Base-by-base conservation (phyloP, 2,329 filamentous ascomycete species). In the Leptographium radiaticola region DNA sequence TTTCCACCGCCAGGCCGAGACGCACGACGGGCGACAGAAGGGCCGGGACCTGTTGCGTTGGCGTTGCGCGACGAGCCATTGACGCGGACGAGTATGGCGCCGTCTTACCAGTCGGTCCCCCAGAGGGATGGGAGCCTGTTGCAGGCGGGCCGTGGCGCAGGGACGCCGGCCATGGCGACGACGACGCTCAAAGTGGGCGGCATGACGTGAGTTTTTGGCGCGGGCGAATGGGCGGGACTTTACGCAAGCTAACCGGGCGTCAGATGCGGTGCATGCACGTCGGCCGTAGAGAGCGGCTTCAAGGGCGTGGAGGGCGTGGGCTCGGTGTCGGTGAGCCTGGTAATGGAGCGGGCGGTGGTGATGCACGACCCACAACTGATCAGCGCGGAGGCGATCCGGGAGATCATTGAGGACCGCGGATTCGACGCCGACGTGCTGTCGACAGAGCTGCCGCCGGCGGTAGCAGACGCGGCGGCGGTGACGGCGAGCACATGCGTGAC, bases 261-360 rank as follows among this genome's bases (percentile, higher is more conserved):
- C 33, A 81, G 78, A 59, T 98, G 93, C 71, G 90, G 91, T 65
- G 86, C 91, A 61, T 98, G 93, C 67, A 96, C 91, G 33, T 94
- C 90, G 46, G 85, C 93, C n/a, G 85, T 98, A 61, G 91, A 97
- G 75, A 81, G 85, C 56, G 93, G 87, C 60, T 95, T 98, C 71
- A 86, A 88, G 63, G 81, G 79, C 60, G 78, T 95, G 6, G 75
- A 85, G 42, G 91, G 93, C 53, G 83, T 93, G 11, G 87, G 86
- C 58, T 89, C 78, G 61, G 89, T 97, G 56, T 94, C 89, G 11
- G 86, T 98, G 62, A 95, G 89, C 66, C 73, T 98, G 62, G 86
- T 96, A 54, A 95, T 96, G 82, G 90, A 95, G 68, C 83, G 91
- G 56, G 93, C 91, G n/a, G 90, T 97, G 44, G 76, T 97, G 39